These are phyloP conservation scores for Aureobasidium sp. DNA, from an alignment of 2,329 filamentous ascomycete species.

Conservation along the genomic window DNA sequence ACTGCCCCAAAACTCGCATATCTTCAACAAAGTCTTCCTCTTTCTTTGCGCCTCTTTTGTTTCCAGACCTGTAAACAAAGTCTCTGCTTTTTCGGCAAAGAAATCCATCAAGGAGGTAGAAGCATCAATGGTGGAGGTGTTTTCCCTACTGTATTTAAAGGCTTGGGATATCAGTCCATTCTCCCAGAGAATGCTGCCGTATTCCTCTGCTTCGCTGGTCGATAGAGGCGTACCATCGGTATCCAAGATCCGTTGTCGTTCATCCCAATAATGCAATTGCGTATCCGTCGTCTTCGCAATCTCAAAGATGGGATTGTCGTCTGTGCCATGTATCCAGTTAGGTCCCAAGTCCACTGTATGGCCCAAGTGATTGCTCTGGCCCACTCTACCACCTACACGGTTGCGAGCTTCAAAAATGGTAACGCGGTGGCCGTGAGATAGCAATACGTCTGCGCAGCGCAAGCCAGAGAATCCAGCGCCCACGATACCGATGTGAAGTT, in stretches of 20 bases:
- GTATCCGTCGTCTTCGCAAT: constrained; percentile 58
- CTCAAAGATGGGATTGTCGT: constrained; percentile 62
- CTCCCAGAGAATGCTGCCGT: constrained; percentile 53
- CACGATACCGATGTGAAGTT: constrained; percentile 50
- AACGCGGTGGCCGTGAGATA: constrained; percentile 58
- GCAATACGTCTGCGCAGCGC: constrained; percentile 61
- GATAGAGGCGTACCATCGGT: constrained; percentile 49
- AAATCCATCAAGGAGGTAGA: constrained; percentile 51
- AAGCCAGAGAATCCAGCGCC: constrained; percentile 65
- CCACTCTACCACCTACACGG: constrained; percentile 59
- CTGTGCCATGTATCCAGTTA: constrained; percentile 75
- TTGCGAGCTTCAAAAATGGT: constrained; percentile 63
- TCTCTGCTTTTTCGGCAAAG: constrained; percentile 44
- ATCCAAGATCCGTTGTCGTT: constrained; percentile 50
- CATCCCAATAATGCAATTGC: constrained; percentile 46
- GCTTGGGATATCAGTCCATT: constrained; percentile 55
- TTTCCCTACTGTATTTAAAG: constrained; percentile 58
- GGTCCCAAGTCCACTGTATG: constrained; percentile 58
- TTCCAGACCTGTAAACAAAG: constrained; percentile 32
- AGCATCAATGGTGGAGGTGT: constrained; percentile 46
- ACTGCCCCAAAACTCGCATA: constrained; percentile 61
- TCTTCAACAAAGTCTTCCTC: constrained; percentile 45
- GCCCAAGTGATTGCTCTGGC: constrained; percentile 37
- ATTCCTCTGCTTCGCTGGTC: constrained; percentile 31
- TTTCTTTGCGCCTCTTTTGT: constrained; percentile 36